Evolutionary conservation across 495 filamentous ascomycete genomes (phyloP).

Genomic region (Neurospora discreta): DNA sequence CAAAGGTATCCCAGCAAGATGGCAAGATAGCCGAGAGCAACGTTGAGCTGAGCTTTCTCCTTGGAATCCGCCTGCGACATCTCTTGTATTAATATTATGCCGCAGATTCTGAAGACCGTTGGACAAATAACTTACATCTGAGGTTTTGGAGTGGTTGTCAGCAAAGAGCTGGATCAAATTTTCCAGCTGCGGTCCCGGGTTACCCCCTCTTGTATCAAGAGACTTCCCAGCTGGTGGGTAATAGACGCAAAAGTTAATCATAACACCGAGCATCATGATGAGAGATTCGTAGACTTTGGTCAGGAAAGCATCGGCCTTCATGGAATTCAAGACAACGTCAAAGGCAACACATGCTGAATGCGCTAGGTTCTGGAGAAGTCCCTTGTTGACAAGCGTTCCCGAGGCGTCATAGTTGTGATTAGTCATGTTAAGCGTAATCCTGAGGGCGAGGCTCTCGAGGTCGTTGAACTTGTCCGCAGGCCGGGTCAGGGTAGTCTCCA

Average conservation of each 20-base stretch:
- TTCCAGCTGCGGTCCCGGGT: slow-evolving; percentile 27
- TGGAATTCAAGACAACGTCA: slow-evolving; percentile 30
- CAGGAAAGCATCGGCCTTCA: slow-evolving; percentile 25
- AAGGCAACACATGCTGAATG: slow-evolving; percentile 27
- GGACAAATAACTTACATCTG: slow-evolving; percentile 34
- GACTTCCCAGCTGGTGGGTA: slow-evolving; percentile 40
- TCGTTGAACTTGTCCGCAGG: slow-evolving; percentile 21
- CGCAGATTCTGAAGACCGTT: slow-evolving; percentile 30
- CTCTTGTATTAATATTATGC: slow-evolving; percentile 10
- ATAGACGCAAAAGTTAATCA: slow-evolving; percentile 84
- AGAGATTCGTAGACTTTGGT: slow-evolving; percentile 51
- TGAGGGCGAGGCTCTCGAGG: slow-evolving; percentile 39
- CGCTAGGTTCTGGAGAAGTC: slow-evolving; percentile 46
- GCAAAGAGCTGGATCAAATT: slow-evolving; percentile 39
- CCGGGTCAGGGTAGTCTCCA: slow-evolving; percentile 23
- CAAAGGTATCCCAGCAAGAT: slow-evolving; percentile 75
- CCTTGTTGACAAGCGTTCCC: slow-evolving; percentile 48
- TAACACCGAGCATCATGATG: slow-evolving; percentile 67
- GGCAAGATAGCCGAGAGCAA: slow-evolving; percentile 83
- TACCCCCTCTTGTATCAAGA: slow-evolving; percentile 21
- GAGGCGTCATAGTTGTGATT: slow-evolving; percentile 67
- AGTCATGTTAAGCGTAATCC: slow-evolving; percentile 75
- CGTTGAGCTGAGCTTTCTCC: slow-evolving; percentile 72
- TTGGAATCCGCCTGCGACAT: slow-evolving; percentile 63
- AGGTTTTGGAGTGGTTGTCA: slow-evolving; percentile 37